Conservation (phyloP, 305 asterid genomes). For the Ilex paraguariensis region DNA sequence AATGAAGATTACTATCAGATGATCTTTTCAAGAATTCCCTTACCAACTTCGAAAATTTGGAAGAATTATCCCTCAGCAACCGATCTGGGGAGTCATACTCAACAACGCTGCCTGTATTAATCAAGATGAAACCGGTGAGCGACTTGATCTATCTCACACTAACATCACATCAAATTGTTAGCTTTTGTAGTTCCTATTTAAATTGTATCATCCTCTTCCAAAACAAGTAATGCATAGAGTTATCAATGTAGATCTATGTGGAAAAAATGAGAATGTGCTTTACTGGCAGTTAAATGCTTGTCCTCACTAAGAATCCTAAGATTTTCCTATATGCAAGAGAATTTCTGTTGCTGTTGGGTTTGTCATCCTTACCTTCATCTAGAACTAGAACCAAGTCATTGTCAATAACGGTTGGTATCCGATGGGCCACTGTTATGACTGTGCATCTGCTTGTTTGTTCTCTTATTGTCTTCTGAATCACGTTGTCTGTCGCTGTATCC, state of each 20-base stretch:
- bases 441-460: constrained; percentile 66
- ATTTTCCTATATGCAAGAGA: constrained; percentile 11
- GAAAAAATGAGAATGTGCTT: background rate
- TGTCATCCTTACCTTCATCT: constrained; percentile 51
- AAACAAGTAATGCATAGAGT: no score
- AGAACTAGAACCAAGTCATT: constrained; percentile 73
- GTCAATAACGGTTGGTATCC: constrained; percentile 78
- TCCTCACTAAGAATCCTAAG: constrained; percentile 54
- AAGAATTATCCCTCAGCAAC: constrained; percentile 40
- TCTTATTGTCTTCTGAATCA: constrained; percentile 69
- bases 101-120: constrained; percentile 47
- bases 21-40: constrained; percentile 64
- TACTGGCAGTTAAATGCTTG: constrained; percentile 30
- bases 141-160: background rate
- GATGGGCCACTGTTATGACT: constrained; percentile 83
- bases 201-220: no score
- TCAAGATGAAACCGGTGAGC: constrained; percentile 2
- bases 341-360: no score
- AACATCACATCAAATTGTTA: background rate
- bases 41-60: constrained; percentile 68
- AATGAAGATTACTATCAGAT: constrained; percentile 13
- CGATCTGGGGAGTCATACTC: constrained; percentile 65
- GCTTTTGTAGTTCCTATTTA: background rate
- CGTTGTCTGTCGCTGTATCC: constrained; percentile 60
- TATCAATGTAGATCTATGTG: background rate